These are phyloP conservation scores for Colletotrichum sp. DNA, from an alignment of 2,329 filamentous ascomycete species.

Conservation along the genomic window DNA sequence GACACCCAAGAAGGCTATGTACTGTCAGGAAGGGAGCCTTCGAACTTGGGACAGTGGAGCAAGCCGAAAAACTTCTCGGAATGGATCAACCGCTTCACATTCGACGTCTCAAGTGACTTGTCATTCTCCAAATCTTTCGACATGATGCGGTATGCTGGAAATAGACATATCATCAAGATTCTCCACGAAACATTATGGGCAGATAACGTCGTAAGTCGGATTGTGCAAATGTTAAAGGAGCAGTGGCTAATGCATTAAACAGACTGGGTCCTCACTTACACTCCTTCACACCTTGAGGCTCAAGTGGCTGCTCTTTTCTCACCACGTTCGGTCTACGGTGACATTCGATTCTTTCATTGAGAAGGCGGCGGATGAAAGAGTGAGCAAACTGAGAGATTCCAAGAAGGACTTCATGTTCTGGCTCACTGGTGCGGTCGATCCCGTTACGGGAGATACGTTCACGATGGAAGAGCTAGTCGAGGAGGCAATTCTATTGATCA, in stretches of 20 bases:
- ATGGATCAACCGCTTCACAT: slow-evolving; percentile 8
- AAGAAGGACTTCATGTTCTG: slow-evolving; percentile 10
- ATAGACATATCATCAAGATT: background rate
- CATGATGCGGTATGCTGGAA: background rate
- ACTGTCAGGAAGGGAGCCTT: background rate
- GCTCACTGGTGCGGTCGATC: slow-evolving; percentile 2
- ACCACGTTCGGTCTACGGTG: background rate
- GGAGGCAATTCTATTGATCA: slow-evolving; percentile 4
- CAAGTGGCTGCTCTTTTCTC: background rate
- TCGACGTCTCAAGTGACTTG: slow-evolving; percentile 3
- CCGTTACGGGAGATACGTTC: background rate
- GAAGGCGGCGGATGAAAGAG: background rate
- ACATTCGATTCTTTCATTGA: slow-evolving; percentile 4
- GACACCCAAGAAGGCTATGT: background rate
- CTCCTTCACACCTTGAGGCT: background rate
- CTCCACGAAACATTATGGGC: slow-evolving; percentile 5
- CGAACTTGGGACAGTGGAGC: background rate
- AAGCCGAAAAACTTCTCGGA: background rate
- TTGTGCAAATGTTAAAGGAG: no score
- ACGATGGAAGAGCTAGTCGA: slow-evolving; percentile 7
- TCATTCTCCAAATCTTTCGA: slow-evolving; percentile 2
- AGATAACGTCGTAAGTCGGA: background rate
- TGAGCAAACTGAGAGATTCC: background rate
- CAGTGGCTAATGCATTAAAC: background rate
- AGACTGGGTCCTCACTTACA: background rate